A percentile compares a stretch with the other conserved stretches of the same genome.
phyloP scores from a whole-genome alignment of 2,329 filamentous ascomycete species.

The Aspergillus sp. region DNA sequence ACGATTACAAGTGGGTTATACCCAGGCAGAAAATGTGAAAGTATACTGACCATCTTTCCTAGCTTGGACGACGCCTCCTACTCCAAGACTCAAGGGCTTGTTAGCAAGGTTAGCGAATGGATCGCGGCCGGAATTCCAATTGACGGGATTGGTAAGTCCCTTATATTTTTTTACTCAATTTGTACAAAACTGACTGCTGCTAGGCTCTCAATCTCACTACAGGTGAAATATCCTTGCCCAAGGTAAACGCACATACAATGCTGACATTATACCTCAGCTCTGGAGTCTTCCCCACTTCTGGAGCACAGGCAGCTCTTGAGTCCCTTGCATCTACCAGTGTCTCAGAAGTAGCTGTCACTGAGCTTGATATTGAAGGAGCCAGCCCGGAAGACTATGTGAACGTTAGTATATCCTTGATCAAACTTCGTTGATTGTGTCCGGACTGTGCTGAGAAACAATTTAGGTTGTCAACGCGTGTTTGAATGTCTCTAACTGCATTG shows the following conservation, averaged over 20 bases:
- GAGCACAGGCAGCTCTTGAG: constrained; percentile 34
- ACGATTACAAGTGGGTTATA: constrained; percentile 47
- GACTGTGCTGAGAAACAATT: constrained; percentile 2
- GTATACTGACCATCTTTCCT: constrained; percentile 23
- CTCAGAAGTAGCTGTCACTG: constrained; percentile 54
- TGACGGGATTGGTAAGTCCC: constrained; percentile 48
- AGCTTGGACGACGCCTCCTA: constrained; percentile 54
- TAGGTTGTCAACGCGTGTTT: constrained; percentile 47
- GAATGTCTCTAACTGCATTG: constrained; percentile 50
- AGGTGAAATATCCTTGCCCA: constrained; percentile 2
- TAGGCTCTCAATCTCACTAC: constrained; percentile 47
- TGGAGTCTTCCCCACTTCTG: constrained; percentile 18
- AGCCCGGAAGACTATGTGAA: constrained; percentile 49
- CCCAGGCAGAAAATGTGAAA: not conserved
- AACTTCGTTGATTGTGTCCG: constrained; percentile 12
- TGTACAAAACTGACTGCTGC: constrained; percentile 1
- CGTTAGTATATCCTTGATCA: constrained; percentile 18
- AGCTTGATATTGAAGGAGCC: constrained; percentile 57
- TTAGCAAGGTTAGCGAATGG: constrained; percentile 55
- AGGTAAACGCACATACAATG: not conserved
- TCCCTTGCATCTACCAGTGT: constrained; percentile 43
- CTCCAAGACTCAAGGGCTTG: constrained; percentile 50
- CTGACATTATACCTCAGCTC: constrained; percentile 11
- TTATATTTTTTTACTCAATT: too few species aligned
- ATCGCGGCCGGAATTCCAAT: constrained; percentile 53